Evolutionary conservation across 169 alveolate species (phyloP).

Genomic region (Cryptosporidium parvum): DNA sequence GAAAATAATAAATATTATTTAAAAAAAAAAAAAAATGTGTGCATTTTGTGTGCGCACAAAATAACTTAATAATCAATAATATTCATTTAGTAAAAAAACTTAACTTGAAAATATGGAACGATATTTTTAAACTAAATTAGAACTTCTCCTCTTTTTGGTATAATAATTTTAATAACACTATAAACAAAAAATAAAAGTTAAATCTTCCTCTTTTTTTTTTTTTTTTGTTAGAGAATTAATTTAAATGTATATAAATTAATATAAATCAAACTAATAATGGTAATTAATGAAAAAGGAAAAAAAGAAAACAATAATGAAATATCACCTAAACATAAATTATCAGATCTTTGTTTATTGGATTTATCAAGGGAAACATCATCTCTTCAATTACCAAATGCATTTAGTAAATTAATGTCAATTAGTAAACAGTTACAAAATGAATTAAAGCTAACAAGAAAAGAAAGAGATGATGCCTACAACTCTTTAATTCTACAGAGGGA

Average conservation of each 20-base stretch:
- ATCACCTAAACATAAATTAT: constrained; percentile 9
- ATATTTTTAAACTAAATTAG: neutral
- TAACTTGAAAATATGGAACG: neutral
- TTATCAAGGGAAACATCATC: constrained; percentile 65
- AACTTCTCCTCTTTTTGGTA: neutral
- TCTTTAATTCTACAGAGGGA: constrained; percentile 62
- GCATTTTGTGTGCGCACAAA: neutral
- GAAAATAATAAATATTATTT: no score
- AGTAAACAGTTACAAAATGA: constrained; percentile 61
- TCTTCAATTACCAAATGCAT: constrained; percentile 62
- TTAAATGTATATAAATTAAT: neutral
- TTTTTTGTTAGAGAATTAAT: neutral
- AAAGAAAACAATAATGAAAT: neutral
- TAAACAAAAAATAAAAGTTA: neutral
- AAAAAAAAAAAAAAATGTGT: no score
- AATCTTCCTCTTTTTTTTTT: neutral
- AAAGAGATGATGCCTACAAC: constrained; percentile 66
- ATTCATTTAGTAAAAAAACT: no score
- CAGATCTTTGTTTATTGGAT: constrained; percentile 48
- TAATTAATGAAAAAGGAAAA: neutral
- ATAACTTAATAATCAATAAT: no score
- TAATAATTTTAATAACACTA: neutral
- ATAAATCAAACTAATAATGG: constrained; percentile 13
- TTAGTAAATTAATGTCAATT: constrained; percentile 56
- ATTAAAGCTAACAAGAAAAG: constrained; percentile 29